Percentiles rank a stretch among this genome's conserved stretches.
These are phyloP conservation scores for Amanita exitialis DNA, from an alignment of 768 basidiomycete genomes.

Conservation along the genomic window DNA sequence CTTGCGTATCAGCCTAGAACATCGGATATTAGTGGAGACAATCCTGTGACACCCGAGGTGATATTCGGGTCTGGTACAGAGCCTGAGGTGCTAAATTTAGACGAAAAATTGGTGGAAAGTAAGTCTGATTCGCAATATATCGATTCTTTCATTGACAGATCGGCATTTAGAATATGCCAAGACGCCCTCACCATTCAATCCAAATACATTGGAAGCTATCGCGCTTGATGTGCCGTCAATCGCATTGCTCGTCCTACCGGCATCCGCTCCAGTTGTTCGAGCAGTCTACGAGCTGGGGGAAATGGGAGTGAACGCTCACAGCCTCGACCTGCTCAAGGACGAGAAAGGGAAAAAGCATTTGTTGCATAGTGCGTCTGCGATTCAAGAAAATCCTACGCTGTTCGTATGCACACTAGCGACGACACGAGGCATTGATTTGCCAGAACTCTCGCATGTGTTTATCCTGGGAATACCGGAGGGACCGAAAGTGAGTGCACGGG, in stretches of 20 bases:
- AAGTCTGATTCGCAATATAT: slow-evolving; percentile 4
- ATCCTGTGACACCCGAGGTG: slow-evolving; percentile 12
- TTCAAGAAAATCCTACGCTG: slow-evolving; percentile 45
- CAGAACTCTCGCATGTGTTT: slow-evolving; percentile 66
- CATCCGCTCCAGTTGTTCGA: slow-evolving; percentile 49
- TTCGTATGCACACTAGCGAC: slow-evolving; percentile 63
- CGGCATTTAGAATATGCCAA: slow-evolving; percentile 28
- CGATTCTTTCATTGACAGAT: slow-evolving; percentile 8
- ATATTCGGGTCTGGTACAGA: slow-evolving; percentile 10
- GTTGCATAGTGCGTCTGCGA: slow-evolving; percentile 20
- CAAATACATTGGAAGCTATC: slow-evolving; percentile 53
- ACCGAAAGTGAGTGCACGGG: slow-evolving; percentile 24
- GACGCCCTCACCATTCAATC: slow-evolving; percentile 44
- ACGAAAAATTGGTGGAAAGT: slow-evolving; percentile 16
- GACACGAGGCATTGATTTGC: slow-evolving; percentile 65
- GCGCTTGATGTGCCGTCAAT: slow-evolving; percentile 63
- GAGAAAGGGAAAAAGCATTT: slow-evolving; percentile 34
- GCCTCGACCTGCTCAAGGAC: slow-evolving; percentile 40
- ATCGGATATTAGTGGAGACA: slow-evolving; percentile 10
- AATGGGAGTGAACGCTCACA: slow-evolving; percentile 59
- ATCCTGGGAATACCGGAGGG: slow-evolving; percentile 52
- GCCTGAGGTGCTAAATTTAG: slow-evolving; percentile 10
- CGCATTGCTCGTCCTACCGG: slow-evolving; percentile 60
- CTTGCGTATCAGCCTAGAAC: slow-evolving; percentile 17
- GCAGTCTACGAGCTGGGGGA: slow-evolving; percentile 53